These are phyloP conservation scores for Botrytis byssoidea DNA, from an alignment of 2,329 filamentous ascomycete genomes.

Conservation along the genomic window DNA sequence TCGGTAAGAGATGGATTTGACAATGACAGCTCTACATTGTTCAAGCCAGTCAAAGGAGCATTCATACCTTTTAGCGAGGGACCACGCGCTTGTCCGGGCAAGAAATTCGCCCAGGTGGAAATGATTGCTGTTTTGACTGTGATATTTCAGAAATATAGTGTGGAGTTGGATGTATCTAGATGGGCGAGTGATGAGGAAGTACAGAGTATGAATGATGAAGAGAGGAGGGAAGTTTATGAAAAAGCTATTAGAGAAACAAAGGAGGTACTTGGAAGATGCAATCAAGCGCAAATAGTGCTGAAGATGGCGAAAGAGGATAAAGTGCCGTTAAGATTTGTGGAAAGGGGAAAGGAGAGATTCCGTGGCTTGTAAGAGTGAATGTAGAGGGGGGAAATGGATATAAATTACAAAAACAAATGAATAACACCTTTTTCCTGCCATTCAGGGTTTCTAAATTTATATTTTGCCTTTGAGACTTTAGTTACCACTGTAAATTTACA, in stretches of 20 bases:
- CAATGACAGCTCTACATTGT: slow-evolving; percentile 26
- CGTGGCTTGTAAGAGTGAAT: not conserved
- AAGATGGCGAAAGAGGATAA: slow-evolving; percentile 30
- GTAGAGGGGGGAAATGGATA: not conserved
- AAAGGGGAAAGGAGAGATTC: slow-evolving; percentile 35
- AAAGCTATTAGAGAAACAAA: slow-evolving; percentile 28
- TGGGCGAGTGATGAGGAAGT: slow-evolving; percentile 37
- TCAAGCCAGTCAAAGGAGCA: slow-evolving; percentile 34
- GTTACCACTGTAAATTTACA: not conserved
- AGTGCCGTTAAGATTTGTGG: slow-evolving; percentile 32
- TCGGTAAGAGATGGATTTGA: not conserved
- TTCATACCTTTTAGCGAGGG: slow-evolving; percentile 41
- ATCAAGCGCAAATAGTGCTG: slow-evolving; percentile 30
- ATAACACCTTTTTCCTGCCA: not conserved
- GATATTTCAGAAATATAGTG: slow-evolving; percentile 32
- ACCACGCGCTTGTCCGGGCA: slow-evolving; percentile 42
- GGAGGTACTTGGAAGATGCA: slow-evolving; percentile 25
- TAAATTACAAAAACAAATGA: not conserved
- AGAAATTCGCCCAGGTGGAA: slow-evolving; percentile 41
- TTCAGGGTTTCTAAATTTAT: not conserved
- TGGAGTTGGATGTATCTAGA: slow-evolving; percentile 35
- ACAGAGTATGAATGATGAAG: slow-evolving; percentile 26
- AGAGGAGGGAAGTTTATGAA: slow-evolving; percentile 31
- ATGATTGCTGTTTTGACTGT: slow-evolving; percentile 37
- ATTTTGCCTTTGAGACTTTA: not conserved